Evolutionary conservation across 805 yeast species (phyloP), one percentile per base, ranked within the genome.

Genomic region (Barnettozyma siamensis): DNA sequence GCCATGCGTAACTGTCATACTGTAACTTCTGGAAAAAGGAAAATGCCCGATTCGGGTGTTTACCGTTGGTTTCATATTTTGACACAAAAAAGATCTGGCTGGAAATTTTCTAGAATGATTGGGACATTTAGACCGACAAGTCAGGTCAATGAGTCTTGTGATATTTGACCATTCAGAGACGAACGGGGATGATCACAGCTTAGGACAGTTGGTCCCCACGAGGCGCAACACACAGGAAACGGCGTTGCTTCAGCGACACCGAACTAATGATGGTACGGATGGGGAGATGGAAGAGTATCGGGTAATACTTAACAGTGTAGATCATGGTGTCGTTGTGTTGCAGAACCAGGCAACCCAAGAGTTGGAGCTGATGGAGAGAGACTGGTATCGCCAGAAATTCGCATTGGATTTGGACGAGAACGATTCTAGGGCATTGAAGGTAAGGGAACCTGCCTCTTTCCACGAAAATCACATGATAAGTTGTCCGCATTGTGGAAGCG

Each of bases 401-500:
- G 26, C n/a, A n/a, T n/a, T n/a, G n/a, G n/a, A n/a, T n/a, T n/a
- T n/a, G n/a, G n/a, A n/a, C n/a, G n/a, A n/a, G n/a, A n/a, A n/a
- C n/a, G n/a, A n/a, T n/a, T n/a, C n/a, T n/a, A n/a, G n/a, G n/a
- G 29, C 29, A 11, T 13, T 26, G 11, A 13, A 26, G 29, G 5
- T 26, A 26, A 26, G 29, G 29, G 29, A 11, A 8, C 13, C 29
- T 21, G 9, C 24, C 7, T 23, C 30, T 28, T n/a, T 31, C 3
- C 13, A 16, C 2, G 16, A 8, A 13, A 12, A 16, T 10, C 24
- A 26, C 31, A 16, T 28, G 10, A 11, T 19, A 5, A 28, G 17
- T 19, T 44, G 47, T 26, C 47, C 47, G 5, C 40, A 44, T 33
- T 44, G 47, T 38, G 47, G 45, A 17, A 24, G 7, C 16, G 7